Percentiles rank a stretch among this genome's conserved stretches.
phyloP scores from a whole-genome alignment of 148 eudicot species.

The Vaccinium darrowii region DNA sequence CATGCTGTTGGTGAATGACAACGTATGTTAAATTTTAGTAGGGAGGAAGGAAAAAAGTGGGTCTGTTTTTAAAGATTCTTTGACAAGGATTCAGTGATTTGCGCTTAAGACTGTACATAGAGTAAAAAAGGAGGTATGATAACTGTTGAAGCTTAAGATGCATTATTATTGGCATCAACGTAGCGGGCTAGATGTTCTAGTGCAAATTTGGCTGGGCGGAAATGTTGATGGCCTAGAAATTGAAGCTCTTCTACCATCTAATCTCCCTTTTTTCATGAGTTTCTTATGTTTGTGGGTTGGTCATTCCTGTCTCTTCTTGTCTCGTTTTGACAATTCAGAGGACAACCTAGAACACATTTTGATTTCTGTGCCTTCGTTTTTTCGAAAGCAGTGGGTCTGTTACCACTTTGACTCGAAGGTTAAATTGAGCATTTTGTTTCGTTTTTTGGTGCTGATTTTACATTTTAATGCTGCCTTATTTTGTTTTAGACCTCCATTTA shows the following conservation, averaged over 20 bases:
- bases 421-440: no score
- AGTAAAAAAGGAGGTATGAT: background rate
- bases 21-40: background rate
- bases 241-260: background rate
- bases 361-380: no score
- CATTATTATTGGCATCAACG: background rate
- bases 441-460: no score
- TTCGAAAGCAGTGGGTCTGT: no score
- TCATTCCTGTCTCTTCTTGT: no score
- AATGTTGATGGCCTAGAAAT: background rate
- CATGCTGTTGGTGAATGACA: background rate
- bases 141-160: background rate
- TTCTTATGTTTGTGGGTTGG: no score
- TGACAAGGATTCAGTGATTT: background rate
- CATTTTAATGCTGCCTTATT: no score
- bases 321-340: no score
- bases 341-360: no score
- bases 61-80: background rate
- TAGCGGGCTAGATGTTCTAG: background rate
- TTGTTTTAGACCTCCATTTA: no score
- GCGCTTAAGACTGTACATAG: background rate
- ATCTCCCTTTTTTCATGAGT: background rate
- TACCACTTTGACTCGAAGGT: no score
- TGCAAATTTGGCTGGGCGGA: background rate
- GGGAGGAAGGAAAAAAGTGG: background rate